phyloP scores from a whole-genome alignment of 495 filamentous ascomycete genomes.

The Penicillium simplicissimum region DNA sequence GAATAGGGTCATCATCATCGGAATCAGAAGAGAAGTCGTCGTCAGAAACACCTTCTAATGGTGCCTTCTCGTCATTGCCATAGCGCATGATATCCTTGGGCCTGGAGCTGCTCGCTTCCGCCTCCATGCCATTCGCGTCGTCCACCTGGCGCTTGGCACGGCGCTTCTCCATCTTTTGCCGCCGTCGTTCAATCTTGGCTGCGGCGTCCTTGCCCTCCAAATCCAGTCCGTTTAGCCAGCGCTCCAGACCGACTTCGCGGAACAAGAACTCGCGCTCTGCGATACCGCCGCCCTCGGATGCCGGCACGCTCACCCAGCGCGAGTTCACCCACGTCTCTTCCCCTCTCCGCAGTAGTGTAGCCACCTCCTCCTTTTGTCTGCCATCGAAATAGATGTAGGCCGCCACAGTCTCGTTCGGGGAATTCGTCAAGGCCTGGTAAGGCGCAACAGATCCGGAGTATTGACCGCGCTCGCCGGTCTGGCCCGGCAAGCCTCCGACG shows the following conservation, averaged over 20 bases:
- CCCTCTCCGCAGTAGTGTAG: constrained; percentile 85
- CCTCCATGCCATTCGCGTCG: constrained; percentile 51
- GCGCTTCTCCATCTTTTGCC: constrained; percentile 86
- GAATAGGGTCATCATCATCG: constrained; percentile 78
- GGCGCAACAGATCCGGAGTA: constrained; percentile 65
- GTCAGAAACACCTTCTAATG: constrained; percentile 71
- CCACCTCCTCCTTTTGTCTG: constrained; percentile 92
- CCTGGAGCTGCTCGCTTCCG: constrained; percentile 48
- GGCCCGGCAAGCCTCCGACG: constrained; percentile 69
- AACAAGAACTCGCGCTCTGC: constrained; percentile 98
- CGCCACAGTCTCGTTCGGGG: constrained; percentile 92
- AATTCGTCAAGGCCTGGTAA: constrained; percentile 85
- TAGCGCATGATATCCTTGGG: constrained; percentile 71
- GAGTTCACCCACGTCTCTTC: constrained; percentile 99
- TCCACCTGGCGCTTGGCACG: constrained; percentile 63
- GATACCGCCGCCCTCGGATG: constrained; percentile 87
- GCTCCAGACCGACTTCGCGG: constrained; percentile 92
- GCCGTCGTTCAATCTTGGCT: constrained; percentile 82
- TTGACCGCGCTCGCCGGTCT: constrained; percentile 52
- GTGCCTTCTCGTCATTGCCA: constrained; percentile 68
- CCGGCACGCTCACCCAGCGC: constrained; percentile 91
- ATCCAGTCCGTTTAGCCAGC: constrained; percentile 93
- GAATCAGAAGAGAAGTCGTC: constrained; percentile 71
- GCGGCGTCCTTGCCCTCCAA: constrained; percentile 84
- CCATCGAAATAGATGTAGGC: constrained; percentile 99